Evolutionary conservation across 768 basidiomycete species (phyloP).

Genomic region (Pisolithus orientalis): DNA sequence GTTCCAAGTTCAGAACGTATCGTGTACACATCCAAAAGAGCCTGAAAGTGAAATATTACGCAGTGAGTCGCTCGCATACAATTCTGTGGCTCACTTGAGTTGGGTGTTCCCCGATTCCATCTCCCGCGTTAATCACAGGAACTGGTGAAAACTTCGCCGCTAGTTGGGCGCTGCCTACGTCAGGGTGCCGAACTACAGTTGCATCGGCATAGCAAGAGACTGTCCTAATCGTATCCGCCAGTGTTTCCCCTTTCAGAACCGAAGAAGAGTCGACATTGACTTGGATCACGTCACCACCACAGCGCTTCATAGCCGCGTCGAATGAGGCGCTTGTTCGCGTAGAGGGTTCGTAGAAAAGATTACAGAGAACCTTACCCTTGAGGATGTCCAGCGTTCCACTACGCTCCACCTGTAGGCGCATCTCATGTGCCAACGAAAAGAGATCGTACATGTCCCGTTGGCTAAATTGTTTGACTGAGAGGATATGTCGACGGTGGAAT

Average conservation of each 20-base stretch:
- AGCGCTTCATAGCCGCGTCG: slow-evolving; percentile 97
- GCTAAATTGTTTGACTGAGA: slow-evolving; percentile 90
- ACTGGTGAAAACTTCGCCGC: slow-evolving; percentile 97
- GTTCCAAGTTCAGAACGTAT: slow-evolving; percentile 98
- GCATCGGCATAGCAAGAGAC: slow-evolving; percentile 94
- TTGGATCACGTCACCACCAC: slow-evolving; percentile 92
- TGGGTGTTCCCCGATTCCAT: slow-evolving; percentile 96
- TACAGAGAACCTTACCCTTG: slow-evolving; percentile 86
- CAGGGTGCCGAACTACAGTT: slow-evolving; percentile 91
- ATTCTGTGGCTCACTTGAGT: slow-evolving; percentile 60
- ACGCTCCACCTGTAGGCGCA: slow-evolving; percentile 93
- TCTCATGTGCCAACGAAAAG: slow-evolving; percentile 92
- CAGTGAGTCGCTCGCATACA: not conserved
- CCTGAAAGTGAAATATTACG: slow-evolving; percentile 34
- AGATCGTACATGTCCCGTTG: slow-evolving; percentile 88
- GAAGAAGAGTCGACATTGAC: slow-evolving; percentile 79
- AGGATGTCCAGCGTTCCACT: slow-evolving; percentile 84
- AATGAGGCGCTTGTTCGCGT: slow-evolving; percentile 95
- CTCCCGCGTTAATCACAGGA: slow-evolving; percentile 94
- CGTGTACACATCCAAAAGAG: slow-evolving; percentile 83
- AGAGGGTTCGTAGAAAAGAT: slow-evolving; percentile 93
- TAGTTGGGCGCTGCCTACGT: slow-evolving; percentile 86
- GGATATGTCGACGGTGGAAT: slow-evolving; percentile 90
- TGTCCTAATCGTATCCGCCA: slow-evolving; percentile 91
- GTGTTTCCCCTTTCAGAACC: slow-evolving; percentile 87